phyloP scores from a whole-genome alignment of 169 alveolate genomes.

The Eimeria acervulina region DNA sequence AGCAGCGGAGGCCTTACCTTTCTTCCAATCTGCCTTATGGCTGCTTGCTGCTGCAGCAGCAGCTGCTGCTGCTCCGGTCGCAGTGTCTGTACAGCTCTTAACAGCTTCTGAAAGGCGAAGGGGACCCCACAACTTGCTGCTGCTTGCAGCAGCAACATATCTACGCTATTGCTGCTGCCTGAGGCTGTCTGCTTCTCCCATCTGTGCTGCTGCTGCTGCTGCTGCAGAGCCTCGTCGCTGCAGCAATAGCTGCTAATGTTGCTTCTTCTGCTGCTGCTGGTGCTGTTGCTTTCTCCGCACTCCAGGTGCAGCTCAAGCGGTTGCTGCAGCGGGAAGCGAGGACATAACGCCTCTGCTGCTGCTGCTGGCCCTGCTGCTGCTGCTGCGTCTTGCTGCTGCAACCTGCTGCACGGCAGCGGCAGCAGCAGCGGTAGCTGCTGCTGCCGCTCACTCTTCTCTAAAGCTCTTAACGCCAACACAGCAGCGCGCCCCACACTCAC shows the following conservation, averaged over 20 bases:
- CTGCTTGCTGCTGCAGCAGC: slow-evolving; percentile 23
- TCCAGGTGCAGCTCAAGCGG: background rate
- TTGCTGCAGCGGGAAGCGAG: slow-evolving; percentile 46
- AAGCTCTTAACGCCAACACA: background rate
- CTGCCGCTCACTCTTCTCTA: background rate
- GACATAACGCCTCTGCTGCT: slow-evolving; percentile 19
- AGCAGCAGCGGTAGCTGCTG: slow-evolving; percentile 59
- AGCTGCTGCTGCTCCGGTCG: slow-evolving; percentile 17
- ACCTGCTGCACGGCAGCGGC: slow-evolving; percentile 41
- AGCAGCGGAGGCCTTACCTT: slow-evolving; percentile 5
- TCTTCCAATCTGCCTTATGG: background rate
- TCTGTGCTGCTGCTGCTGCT: slow-evolving; percentile 20
- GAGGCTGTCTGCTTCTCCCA: background rate
- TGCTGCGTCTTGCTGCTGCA: slow-evolving; percentile 60
- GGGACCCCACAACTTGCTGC: background rate
- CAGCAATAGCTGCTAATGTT: background rate
- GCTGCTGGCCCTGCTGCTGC: slow-evolving; percentile 61
- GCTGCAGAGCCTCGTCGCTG: slow-evolving; percentile 20
- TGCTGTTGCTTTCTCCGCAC: slow-evolving; percentile 20
- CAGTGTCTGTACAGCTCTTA: background rate
- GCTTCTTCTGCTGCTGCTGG: slow-evolving; percentile 20
- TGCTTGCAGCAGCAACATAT: slow-evolving; percentile 36
- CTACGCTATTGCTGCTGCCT: slow-evolving; percentile 8
- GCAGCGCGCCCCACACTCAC: slow-evolving; percentile 16
- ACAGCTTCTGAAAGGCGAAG: background rate